Evolutionary conservation across 1,139 yeast genomes (phyloP).

Genomic region (Taphrina pruni): DNA sequence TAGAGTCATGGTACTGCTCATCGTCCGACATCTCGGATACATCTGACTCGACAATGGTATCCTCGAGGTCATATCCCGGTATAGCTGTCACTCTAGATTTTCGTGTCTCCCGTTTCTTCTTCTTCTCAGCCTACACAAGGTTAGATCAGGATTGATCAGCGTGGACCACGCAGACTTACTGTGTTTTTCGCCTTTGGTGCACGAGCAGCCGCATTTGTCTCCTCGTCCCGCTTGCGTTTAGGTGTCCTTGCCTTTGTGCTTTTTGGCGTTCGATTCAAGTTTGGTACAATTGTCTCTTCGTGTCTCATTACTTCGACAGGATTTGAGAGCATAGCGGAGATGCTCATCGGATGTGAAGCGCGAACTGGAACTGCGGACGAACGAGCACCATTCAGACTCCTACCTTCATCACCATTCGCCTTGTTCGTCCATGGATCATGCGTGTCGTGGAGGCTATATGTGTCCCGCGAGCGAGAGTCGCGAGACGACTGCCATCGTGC

Average conservation of each 20-base stretch:
- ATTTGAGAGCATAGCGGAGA: slow-evolving; percentile 33
- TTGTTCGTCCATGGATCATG: not conserved
- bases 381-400: not conserved
- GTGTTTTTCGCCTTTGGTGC: not conserved
- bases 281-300: not conserved
- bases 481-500: not conserved
- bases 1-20: slow-evolving; percentile 15
- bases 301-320: slow-evolving; percentile 14
- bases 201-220: slow-evolving; percentile 19
- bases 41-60: slow-evolving; percentile 9
- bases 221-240: slow-evolving; percentile 5
- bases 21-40: slow-evolving; percentile 27
- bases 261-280: not conserved
- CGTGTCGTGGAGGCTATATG: not conserved
- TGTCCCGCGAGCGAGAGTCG: not conserved
- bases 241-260: slow-evolving; percentile 13
- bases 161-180: not conserved
- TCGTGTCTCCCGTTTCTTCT: slow-evolving; percentile 4
- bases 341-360: slow-evolving; percentile 22
- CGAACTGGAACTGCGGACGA: not conserved
- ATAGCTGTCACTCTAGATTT: not conserved
- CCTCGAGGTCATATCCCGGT: slow-evolving; percentile 17
- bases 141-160: not conserved
- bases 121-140: not conserved
- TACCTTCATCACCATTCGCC: not conserved